Evolutionary conservation across 2,329 filamentous ascomycete species (phyloP).

Genomic region (Fusarium longipes): DNA sequence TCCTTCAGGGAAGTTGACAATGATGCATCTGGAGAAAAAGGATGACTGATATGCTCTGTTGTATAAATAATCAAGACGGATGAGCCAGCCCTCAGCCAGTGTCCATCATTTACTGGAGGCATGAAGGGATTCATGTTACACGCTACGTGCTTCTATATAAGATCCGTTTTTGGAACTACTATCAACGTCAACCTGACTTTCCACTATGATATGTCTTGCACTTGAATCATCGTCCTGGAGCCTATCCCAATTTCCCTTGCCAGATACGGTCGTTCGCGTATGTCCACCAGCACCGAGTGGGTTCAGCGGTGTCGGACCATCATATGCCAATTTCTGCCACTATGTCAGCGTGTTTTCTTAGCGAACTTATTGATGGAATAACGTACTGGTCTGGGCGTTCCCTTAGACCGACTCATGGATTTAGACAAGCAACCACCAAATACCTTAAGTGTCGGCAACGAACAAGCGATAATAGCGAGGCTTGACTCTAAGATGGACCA

Average conservation of each 20-base stretch:
- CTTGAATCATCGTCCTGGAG: conserved; percentile 23
- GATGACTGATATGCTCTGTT: no score
- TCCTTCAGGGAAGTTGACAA: background rate
- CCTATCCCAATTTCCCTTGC: conserved; percentile 22
- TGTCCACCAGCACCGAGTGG: conserved; percentile 3
- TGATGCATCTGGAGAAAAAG: background rate
- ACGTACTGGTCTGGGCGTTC: conserved; percentile 12
- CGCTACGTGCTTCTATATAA: background rate
- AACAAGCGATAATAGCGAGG: conserved; percentile 29
- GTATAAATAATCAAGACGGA: no score
- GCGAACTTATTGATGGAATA: rapidly evolving
- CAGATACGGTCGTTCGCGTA: conserved; percentile 2
- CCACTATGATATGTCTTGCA: conserved; percentile 17
- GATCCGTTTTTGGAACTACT: background rate
- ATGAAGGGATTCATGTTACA: no score
- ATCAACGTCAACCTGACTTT: background rate
- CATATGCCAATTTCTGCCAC: background rate
- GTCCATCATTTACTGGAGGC: no score
- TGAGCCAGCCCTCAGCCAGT: no score
- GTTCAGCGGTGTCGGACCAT: background rate
- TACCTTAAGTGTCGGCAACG: conserved; percentile 21
- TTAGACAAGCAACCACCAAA: conserved; percentile 13
- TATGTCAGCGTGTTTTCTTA: background rate
- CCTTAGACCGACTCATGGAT: conserved; percentile 13
- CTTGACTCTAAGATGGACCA: conserved; percentile 28